phyloP scores from a whole-genome alignment of 345 rosid genomes.

The Populus ilicifolia region DNA sequence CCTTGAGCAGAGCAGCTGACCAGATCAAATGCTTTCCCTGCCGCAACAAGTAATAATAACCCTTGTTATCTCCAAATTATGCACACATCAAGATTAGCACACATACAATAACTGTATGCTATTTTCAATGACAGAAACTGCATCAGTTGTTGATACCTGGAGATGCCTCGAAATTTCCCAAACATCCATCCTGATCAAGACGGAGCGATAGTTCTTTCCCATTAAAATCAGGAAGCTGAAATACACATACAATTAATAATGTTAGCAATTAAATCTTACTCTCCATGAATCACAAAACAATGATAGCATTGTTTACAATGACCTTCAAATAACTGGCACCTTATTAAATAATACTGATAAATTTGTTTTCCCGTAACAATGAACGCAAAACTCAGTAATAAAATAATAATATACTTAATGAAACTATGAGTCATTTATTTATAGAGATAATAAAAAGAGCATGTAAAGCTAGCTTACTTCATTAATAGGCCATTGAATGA shows the following conservation, averaged over 20 bases:
- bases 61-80: neutral
- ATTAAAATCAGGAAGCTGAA: constrained; percentile 59
- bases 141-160: constrained; percentile 35
- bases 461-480: constrained; percentile 32
- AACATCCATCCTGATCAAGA: constrained; percentile 43
- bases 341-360: too few species aligned
- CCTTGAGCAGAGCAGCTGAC: constrained; percentile 50
- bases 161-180: constrained; percentile 57
- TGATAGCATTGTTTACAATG: neutral
- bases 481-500: constrained; percentile 68
- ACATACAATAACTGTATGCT: neutral
- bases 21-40: constrained; percentile 61
- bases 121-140: neutral
- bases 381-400: too few species aligned
- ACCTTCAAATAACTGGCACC: too few species aligned
- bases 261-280: neutral
- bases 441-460: neutral
- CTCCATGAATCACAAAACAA: neutral
- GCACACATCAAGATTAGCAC: neutral
- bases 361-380: too few species aligned
- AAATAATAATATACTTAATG: too few species aligned
- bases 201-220: constrained; percentile 47
- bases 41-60: constrained; percentile 1
- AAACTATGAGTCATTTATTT: too few species aligned
- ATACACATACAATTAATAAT: neutral